These are phyloP conservation scores for Nannochloris sp. DNA, from an alignment of 139 green algal genomes.

Conservation along the genomic window DNA sequence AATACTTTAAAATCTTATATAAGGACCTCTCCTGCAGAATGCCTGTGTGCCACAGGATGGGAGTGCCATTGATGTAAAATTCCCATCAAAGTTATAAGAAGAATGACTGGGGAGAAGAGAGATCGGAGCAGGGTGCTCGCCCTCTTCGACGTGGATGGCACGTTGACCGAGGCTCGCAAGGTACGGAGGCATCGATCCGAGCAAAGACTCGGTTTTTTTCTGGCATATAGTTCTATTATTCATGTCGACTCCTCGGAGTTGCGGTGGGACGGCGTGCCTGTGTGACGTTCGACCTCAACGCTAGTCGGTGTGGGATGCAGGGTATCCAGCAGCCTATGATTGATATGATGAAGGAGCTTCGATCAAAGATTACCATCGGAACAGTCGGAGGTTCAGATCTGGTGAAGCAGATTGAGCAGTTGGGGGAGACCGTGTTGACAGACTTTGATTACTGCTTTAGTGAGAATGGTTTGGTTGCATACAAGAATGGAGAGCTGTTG, in stretches of 20 bases:
- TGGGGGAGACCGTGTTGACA: constrained; percentile 64
- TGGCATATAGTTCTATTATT: too few species aligned
- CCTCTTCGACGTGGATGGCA: constrained; percentile 96
- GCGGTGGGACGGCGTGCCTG: too few species aligned
- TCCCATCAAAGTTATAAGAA: background rate
- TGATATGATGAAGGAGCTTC: constrained; percentile 72
- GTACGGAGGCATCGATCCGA: constrained; percentile 17
- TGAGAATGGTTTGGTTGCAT: constrained; percentile 95
- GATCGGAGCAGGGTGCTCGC: constrained; percentile 39
- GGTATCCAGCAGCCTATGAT: constrained; percentile 50
- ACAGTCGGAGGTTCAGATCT: constrained; percentile 96
- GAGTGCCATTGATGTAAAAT: background rate
- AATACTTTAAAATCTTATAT: too few species aligned
- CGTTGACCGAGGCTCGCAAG: constrained; percentile 82
- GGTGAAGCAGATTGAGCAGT: constrained; percentile 92
- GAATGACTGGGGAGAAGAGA: constrained; percentile 12
- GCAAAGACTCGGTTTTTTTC: too few species aligned
- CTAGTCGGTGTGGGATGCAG: constrained; percentile 17
- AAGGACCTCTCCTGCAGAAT: too few species aligned
- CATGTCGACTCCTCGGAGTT: too few species aligned
- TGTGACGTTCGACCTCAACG: background rate
- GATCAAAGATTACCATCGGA: constrained; percentile 80
- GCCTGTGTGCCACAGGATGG: background rate
- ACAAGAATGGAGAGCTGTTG: constrained; percentile 71
- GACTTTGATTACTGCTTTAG: constrained; percentile 93